Conservation (phyloP, 768 basidiomycete genomes). For the Suillus hirtellus region DNA sequence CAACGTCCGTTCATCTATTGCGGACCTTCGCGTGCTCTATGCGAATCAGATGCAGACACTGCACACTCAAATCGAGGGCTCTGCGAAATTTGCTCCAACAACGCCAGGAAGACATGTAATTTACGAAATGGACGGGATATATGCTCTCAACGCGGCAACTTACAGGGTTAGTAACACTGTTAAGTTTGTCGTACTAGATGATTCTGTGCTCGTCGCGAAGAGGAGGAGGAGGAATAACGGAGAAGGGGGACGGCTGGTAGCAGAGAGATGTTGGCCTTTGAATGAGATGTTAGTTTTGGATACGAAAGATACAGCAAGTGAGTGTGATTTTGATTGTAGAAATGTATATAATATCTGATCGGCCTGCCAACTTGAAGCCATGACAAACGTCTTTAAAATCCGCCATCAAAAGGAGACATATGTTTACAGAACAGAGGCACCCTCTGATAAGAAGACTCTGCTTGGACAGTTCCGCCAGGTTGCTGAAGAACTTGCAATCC, state of each 20-base stretch:
- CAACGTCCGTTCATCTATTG: slow-evolving; percentile 86
- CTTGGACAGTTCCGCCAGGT: slow-evolving; percentile 87
- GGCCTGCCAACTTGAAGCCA: slow-evolving; percentile 38
- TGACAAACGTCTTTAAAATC: slow-evolving; percentile 98
- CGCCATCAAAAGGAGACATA: slow-evolving; percentile 91
- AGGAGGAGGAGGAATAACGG: slow-evolving; percentile 63
- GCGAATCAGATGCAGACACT: slow-evolving; percentile 92
- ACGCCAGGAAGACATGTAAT: slow-evolving; percentile 91
- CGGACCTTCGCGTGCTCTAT: slow-evolving; percentile 91
- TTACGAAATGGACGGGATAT: slow-evolving; percentile 78
- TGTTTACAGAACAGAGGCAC: slow-evolving; percentile 84
- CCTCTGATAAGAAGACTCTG: slow-evolving; percentile 83
- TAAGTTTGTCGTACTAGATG: slow-evolving; percentile 88
- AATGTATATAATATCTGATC: slow-evolving; percentile 8
- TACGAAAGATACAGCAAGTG: slow-evolving; percentile 92
- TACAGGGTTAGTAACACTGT: slow-evolving; percentile 90
- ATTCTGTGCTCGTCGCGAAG: slow-evolving; percentile 85
- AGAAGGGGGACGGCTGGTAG: slow-evolving; percentile 76
- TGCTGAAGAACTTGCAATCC: slow-evolving; percentile 86
- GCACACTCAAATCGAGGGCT: slow-evolving; percentile 89
- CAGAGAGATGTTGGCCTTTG: slow-evolving; percentile 90
- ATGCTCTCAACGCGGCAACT: slow-evolving; percentile 89
- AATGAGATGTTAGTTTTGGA: slow-evolving; percentile 95
- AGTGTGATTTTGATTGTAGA: slow-evolving; percentile 24
- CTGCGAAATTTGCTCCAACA: slow-evolving; percentile 91